These are phyloP conservation scores for Deakozyma indianensis DNA, from an alignment of 805 yeast genomes.

Conservation along the genomic window DNA sequence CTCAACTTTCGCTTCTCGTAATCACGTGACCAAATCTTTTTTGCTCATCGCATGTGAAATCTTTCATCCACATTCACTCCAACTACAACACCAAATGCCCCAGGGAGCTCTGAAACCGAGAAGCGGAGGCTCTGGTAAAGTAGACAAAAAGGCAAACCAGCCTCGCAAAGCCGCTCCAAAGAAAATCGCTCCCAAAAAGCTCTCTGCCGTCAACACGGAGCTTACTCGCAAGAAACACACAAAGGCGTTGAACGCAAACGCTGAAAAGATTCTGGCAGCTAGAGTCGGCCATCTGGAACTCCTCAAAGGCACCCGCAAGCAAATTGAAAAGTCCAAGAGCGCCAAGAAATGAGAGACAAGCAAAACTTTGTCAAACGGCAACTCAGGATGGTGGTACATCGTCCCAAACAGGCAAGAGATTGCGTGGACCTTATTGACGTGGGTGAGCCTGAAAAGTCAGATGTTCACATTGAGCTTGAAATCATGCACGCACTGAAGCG, in stretches of 20 bases:
- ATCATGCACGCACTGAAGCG: background rate
- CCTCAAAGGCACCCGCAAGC: conserved; percentile 79
- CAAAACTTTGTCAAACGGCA: conserved; percentile 4
- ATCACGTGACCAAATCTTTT: no score
- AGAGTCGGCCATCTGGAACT: conserved; percentile 91
- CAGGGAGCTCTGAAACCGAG: conserved; percentile 23
- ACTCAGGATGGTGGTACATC: conserved; percentile 1
- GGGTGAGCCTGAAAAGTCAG: background rate
- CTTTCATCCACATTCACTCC: no score
- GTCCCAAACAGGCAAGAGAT: no score
- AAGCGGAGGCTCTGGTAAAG: conserved; percentile 4
- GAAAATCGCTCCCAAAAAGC: conserved; percentile 52
- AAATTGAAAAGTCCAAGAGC: conserved; percentile 50
- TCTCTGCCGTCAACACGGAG: conserved; percentile 33
- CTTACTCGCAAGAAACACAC: conserved; percentile 45
- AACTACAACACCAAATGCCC: no score
- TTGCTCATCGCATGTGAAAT: no score
- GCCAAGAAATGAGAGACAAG: conserved; percentile 19
- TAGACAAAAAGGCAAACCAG: conserved; percentile 8
- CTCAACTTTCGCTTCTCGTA: no score
- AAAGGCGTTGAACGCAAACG: conserved; percentile 39
- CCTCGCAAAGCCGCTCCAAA: conserved; percentile 59
- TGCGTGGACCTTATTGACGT: background rate
- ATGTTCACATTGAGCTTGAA: background rate
- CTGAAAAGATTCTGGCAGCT: conserved; percentile 77